phyloP scores from a whole-genome alignment of 1,284 basidiomycete genomes.

The Hortiboletus rubellus region DNA sequence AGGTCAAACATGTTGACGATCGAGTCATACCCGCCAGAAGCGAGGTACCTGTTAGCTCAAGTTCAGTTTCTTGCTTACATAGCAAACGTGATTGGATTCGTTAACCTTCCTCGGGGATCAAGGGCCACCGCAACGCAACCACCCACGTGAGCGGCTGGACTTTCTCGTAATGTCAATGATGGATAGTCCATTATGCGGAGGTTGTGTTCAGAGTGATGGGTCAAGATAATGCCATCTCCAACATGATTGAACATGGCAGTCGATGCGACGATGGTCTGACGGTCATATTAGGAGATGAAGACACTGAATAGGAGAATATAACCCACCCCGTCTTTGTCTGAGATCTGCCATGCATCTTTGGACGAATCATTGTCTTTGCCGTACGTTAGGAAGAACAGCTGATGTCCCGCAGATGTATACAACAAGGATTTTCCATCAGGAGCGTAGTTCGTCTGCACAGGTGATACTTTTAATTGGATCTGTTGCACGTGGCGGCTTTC shows the following conservation, averaged over 20 bases:
- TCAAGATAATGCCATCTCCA: slow-evolving; percentile 67
- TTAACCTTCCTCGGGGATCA: slow-evolving; percentile 69
- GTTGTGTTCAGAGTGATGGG: slow-evolving; percentile 59
- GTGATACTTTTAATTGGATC: slow-evolving; percentile 53
- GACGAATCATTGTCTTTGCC: slow-evolving; percentile 54
- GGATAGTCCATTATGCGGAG: slow-evolving; percentile 70
- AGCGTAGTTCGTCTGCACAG: slow-evolving; percentile 64
- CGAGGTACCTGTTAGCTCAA: slow-evolving; percentile 56
- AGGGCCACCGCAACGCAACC: slow-evolving; percentile 72
- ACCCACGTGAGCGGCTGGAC: slow-evolving; percentile 68
- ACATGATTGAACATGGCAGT: slow-evolving; percentile 70
- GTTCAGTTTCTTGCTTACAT: not conserved
- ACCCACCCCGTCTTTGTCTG: slow-evolving; percentile 49
- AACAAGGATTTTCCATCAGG: slow-evolving; percentile 67
- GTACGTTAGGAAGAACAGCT: slow-evolving; percentile 57
- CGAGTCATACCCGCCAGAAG: slow-evolving; percentile 75
- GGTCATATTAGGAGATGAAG: not conserved
- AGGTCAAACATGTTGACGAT: slow-evolving; percentile 78
- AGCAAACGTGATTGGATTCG: not conserved
- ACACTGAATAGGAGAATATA: not conserved
- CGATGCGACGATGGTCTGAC: slow-evolving; percentile 46
- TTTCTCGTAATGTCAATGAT: slow-evolving; percentile 54
- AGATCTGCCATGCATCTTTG: slow-evolving; percentile 60
- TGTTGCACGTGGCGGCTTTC: slow-evolving; percentile 68
- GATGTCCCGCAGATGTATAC: slow-evolving; percentile 58